phyloP scores from a whole-genome alignment of 371 early-diverging fungal species.

The Rhizomucor miehei region DNA sequence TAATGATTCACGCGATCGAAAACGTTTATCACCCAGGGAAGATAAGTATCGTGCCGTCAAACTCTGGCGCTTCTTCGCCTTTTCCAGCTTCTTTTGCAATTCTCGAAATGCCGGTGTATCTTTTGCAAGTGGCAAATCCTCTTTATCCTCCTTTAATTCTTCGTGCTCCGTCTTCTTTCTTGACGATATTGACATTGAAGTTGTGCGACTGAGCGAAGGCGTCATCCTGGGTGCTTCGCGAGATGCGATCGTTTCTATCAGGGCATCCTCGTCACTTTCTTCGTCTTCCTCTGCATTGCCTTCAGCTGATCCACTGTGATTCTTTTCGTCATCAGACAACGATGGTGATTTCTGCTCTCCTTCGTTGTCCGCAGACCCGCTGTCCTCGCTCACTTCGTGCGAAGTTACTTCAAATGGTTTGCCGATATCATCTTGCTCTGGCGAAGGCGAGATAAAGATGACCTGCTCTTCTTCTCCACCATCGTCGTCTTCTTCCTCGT shows the following conservation, averaged over 20 bases:
- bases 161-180: no score
- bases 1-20: slow-evolving; percentile 8
- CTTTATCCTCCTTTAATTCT: no score
- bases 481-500: slow-evolving; percentile 30
- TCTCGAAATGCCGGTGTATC: slow-evolving; percentile 20
- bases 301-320: background rate
- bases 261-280: slow-evolving; percentile 39
- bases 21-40: slow-evolving; percentile 6
- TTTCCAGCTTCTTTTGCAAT: slow-evolving; percentile 32
- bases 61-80: slow-evolving; percentile 43
- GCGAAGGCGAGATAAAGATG: slow-evolving; percentile 26
- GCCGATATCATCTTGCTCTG: slow-evolving; percentile 30
- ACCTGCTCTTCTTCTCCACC: slow-evolving; percentile 42
- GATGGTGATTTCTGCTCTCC: slow-evolving; percentile 19
- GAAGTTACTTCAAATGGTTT: slow-evolving; percentile 31
- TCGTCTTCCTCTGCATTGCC: slow-evolving; percentile 36
- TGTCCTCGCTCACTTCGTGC: slow-evolving; percentile 14
- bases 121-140: no score
- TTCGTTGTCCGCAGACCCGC: slow-evolving; percentile 5
- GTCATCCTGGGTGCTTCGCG: slow-evolving; percentile 35
- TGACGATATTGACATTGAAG: slow-evolving; percentile 7
- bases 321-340: slow-evolving; percentile 26
- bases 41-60: slow-evolving; percentile 41
- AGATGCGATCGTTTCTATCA: slow-evolving; percentile 28
- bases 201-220: slow-evolving; percentile 30